Evolutionary conservation across 352 stramenopile genomes (phyloP).

Genomic region (Phytophthora pini): DNA sequence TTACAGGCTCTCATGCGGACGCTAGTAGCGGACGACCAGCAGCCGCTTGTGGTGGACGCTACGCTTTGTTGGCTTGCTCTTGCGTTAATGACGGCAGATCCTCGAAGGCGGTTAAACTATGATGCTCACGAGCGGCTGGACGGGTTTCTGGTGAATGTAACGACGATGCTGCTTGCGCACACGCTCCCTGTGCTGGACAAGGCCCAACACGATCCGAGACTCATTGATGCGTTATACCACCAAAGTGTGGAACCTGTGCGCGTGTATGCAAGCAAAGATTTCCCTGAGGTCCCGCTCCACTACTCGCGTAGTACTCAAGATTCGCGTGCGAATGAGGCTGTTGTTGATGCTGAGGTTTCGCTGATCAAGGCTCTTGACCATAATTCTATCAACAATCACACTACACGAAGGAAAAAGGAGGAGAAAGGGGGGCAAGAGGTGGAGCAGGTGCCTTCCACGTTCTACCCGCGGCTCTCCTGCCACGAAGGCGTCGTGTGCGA

Average conservation of each 20-base stretch:
- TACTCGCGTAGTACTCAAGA: constrained; percentile 31
- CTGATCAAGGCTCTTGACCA: constrained; percentile 38
- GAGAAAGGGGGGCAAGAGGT: constrained; percentile 1
- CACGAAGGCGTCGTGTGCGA: constrained; percentile 81
- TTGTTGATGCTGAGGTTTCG: constrained; percentile 18
- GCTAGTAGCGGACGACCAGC: constrained; percentile 46
- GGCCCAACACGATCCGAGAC: constrained; percentile 22
- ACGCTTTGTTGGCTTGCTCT: constrained; percentile 64
- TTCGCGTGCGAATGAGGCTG: constrained; percentile 7
- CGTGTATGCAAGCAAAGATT: constrained; percentile 53
- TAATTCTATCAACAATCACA: constrained; percentile 28
- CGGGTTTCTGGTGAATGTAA: constrained; percentile 76
- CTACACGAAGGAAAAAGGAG: constrained; percentile 14
- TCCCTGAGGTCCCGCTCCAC: constrained; percentile 39
- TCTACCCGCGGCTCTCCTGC: constrained; percentile 57
- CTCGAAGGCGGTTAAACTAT: constrained; percentile 53
- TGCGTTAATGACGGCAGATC: constrained; percentile 52
- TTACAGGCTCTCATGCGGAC: constrained; percentile 41
- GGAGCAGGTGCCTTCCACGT: constrained; percentile 21
- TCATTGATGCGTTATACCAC: constrained; percentile 65
- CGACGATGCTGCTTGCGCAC: constrained; percentile 50
- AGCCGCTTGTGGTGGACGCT: constrained; percentile 63
- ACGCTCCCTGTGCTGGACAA: constrained; percentile 46
- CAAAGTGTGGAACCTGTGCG: constrained; percentile 50
- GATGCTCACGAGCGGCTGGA: constrained; percentile 64